These are phyloP conservation scores for Chrysanthemum lavandulifolium DNA, from an alignment of 129 eudicot species.

Conservation along the genomic window DNA sequence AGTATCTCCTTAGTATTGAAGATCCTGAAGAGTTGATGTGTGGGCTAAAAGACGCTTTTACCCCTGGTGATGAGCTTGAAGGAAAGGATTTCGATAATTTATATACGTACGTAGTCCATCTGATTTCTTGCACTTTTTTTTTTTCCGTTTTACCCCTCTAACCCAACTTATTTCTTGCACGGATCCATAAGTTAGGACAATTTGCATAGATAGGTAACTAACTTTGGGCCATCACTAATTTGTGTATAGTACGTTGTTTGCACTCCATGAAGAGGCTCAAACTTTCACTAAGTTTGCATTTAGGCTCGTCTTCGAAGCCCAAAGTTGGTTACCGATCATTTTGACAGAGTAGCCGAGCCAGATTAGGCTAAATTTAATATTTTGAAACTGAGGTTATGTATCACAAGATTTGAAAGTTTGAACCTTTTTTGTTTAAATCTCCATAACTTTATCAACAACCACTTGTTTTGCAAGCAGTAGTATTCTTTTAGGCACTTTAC, in stretches of 20 bases:
- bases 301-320: too few relatives aligned
- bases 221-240: neutral
- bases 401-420: too few relatives aligned
- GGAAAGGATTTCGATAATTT: constrained; percentile 60
- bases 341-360: too few relatives aligned
- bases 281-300: too few relatives aligned
- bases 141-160: neutral
- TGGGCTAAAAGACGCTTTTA: constrained; percentile 72
- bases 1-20: constrained; percentile 68
- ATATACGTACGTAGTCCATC: constrained; percentile 65
- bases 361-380: too few relatives aligned
- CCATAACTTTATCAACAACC: neutral
- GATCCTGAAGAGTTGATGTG: constrained; percentile 71
- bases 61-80: constrained; percentile 77
- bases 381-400: too few relatives aligned
- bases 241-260: neutral
- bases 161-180: neutral
- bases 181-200: neutral
- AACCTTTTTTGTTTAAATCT: neutral
- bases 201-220: neutral
- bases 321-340: too few relatives aligned
- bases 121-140: neutral
- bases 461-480: neutral
- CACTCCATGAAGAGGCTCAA: too few relatives aligned
- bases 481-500: neutral